Base-by-base conservation (phyloP, 352 stramenopile genomes). In the Phytophthora nicotianae region DNA sequence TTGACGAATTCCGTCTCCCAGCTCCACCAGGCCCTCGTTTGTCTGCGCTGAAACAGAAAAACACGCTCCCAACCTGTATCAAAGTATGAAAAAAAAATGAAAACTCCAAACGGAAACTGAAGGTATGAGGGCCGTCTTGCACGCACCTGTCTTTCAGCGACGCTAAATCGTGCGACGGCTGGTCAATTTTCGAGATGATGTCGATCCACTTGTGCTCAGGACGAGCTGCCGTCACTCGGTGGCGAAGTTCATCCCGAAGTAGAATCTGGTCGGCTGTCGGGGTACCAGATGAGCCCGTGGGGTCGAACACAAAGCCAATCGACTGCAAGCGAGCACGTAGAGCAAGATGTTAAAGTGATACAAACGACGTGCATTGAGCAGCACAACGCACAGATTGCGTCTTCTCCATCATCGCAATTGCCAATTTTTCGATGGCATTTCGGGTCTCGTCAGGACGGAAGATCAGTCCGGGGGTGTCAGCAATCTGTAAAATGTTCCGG, bases 291-390 rank as follows among this genome's bases (percentile, higher is more conserved):
- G 56, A 50, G 0, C 77, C 83, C 0, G 83, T 91, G 46, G 86
- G 84, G 35, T 95, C 86, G 38, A 95, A 91, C 19, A 95, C 86
- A 71, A 93, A 95, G 42, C 86, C 86, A 29, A 94, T 88, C 3
- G 83, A 83, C 85, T 93, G 48, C 21, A 69, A 38, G 50, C 16
- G 6, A 49, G 41, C 21, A 62, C 23, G 37, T n/a, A 37, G 43
- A 53, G 21, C 41, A 64, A 57, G 46, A 3, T 24, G 52, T 61
- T 32, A 64, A 29, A 46, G 13, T 16, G 5, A 43, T 19, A 41
- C 2, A 16, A 49, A 10, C 13, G 16, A 59, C 53, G 16, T 7
- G 24, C 6, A 7, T 43, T 17, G 58, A 17, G 16, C 5, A 64
- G 19, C 11, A 20, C n/a, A 6, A 56, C 35, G 51, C 60, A 90